Percentiles rank a stretch among this genome's conserved stretches.
phyloP scores from a whole-genome alignment of 228 moss, liverwort and hornwort genomes.

The Sphagnum magellanicum region DNA sequence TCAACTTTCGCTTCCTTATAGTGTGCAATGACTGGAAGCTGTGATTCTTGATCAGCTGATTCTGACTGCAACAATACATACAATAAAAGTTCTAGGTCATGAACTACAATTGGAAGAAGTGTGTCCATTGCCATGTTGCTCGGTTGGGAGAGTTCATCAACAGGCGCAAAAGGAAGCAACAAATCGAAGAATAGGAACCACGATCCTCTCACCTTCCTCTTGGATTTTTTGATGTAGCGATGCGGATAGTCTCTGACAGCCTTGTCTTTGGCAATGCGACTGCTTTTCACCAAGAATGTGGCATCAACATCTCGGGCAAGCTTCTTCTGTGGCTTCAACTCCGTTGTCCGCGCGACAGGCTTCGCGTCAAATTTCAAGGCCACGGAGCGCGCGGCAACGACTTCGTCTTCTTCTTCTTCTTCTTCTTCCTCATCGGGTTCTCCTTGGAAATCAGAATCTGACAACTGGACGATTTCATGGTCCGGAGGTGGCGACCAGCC shows the following conservation, averaged over 20 bases:
- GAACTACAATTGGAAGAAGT: neutral
- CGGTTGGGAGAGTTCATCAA: neutral
- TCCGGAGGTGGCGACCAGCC: neutral
- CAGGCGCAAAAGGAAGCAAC: neutral
- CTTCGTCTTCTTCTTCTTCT: conserved; percentile 14
- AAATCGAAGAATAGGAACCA: neutral
- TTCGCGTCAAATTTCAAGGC: neutral
- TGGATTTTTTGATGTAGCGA: conserved; percentile 24
- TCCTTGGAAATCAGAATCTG: neutral
- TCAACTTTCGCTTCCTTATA: conserved; percentile 81
- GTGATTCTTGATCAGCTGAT: conserved; percentile 12
- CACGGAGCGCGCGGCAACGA: neutral
- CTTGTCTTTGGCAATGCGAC: conserved; percentile 39
- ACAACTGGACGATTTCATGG: neutral
- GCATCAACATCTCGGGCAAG: conserved; percentile 35
- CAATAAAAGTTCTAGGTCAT: neutral
- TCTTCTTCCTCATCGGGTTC: conserved; percentile 21
- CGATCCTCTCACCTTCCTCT: conserved; percentile 5
- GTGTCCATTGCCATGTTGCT: neutral
- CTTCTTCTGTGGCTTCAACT: conserved; percentile 12
- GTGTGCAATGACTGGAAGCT: conserved; percentile 44
- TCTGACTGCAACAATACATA: neutral
- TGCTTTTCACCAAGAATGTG: conserved; percentile 35
- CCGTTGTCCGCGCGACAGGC: conserved; percentile 4
- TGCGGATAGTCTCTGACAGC: conserved; percentile 39